Percentiles rank a stretch among this genome's conserved stretches.
These are phyloP conservation scores for Quercus berberidifolia DNA, from an alignment of 306 rosid species.

Conservation along the genomic window DNA sequence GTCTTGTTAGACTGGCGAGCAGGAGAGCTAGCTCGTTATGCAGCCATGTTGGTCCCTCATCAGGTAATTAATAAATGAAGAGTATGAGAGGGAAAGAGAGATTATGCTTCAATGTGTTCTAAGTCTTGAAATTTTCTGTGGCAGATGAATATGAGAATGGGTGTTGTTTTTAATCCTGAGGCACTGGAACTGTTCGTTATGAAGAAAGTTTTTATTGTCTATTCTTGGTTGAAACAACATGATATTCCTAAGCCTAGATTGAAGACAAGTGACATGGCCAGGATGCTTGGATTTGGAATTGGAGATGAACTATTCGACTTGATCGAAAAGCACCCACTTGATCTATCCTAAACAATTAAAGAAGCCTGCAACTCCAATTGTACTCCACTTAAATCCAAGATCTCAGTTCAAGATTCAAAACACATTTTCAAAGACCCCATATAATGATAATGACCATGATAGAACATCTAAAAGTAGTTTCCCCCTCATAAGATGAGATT, in stretches of 20 bases:
- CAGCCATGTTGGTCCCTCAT: conserved; percentile 95
- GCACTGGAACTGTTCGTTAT: conserved; percentile 80
- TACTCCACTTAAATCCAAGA: not conserved
- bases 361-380: not conserved
- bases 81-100: not conserved
- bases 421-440: not conserved
- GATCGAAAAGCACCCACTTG: conserved; percentile 57
- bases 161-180: conserved; percentile 89
- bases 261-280: conserved; percentile 85
- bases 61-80: conserved; percentile 51
- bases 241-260: conserved; percentile 69
- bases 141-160: conserved; percentile 91
- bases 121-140: conserved; percentile 7
- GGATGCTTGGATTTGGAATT: conserved; percentile 95
- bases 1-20: conserved; percentile 89
- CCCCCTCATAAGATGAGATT: not conserved
- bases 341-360: conserved; percentile 27
- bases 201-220: conserved; percentile 77
- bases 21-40: conserved; percentile 90
- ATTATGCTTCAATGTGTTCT: not conserved
- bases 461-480: not conserved
- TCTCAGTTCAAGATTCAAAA: not conserved
- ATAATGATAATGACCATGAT: not conserved
- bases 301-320: conserved; percentile 79
- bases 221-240: conserved; percentile 86